Base-by-base conservation (phyloP, 2,329 filamentous ascomycete genomes). In the Fusarium sp. region DNA sequence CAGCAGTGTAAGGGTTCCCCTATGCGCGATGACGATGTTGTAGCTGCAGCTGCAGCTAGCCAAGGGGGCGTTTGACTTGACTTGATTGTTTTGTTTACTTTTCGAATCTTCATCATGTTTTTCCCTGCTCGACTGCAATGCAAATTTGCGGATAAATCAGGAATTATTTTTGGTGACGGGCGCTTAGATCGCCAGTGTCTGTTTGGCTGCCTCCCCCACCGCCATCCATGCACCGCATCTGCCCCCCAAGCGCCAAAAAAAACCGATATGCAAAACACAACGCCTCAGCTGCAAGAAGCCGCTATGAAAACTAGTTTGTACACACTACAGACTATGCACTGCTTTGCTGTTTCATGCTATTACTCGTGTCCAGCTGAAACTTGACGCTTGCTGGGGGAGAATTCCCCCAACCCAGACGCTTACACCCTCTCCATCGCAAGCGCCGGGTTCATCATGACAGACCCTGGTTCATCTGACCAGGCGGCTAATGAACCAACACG, bases 1-100 rank as follows among this genome's bases (percentile, higher is more conserved):
- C 71, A 74, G 69, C 64, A 69, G 60, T 40, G 69, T 71, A 60
- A 44, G 72, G 64, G 7, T 61, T 61, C 44, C 16, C 23, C 1
- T 34, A 41, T 51, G 54, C 50, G 28, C 37, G 30, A 54, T 48
- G 60, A 50, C 63, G 37, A 63, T 51, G 16, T 47, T 37, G 34
- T 44, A 23, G 23, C 54, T 15, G 13, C 31, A 40, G n/a, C 54
- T 47, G 36, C 52, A 58, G 27, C 23, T 23, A 23, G 23, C 23
- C 23, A 23, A 23, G 23, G 23, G 23, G 23, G 23, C 23, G 23
- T 23, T 23, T 23, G 23, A 23, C 23, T 23, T 23, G 23, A 23
- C 23, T 23, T 23, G 23, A 23, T 23, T 23, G 23, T 23, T 5
- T 23, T 23, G 23, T 23, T 23, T 23, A 23, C 23, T 23, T 23